A percentile compares a stretch with the other conserved stretches of the same genome.
These are phyloP conservation scores for Colletotrichum sidae DNA, from an alignment of 2,329 filamentous ascomycete genomes.

Conservation along the genomic window DNA sequence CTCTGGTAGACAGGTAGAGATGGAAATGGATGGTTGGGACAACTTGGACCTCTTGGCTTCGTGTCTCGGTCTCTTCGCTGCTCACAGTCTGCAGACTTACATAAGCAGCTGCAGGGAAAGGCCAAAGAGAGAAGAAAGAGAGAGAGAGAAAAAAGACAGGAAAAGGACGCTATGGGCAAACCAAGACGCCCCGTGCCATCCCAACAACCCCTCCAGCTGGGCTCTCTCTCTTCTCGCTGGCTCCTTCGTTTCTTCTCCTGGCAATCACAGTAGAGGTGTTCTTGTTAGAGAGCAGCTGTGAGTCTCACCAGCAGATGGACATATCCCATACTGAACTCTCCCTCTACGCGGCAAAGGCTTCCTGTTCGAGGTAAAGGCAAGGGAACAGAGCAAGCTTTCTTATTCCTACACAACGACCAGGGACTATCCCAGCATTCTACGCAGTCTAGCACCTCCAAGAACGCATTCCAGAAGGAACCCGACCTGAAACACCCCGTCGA, in stretches of 20 bases:
- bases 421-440: too few relatives aligned
- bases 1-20: neutral
- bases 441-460: neutral
- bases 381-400: too few relatives aligned
- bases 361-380: too few relatives aligned
- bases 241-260: too few relatives aligned
- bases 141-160: neutral
- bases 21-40: neutral
- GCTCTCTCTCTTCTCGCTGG: neutral
- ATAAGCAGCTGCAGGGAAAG: conserved; percentile 9
- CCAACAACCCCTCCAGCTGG: neutral
- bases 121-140: too few relatives aligned
- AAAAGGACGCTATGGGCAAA: conserved; percentile 8
- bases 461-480: conserved; percentile 28
- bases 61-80: too few relatives aligned
- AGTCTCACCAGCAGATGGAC: too few relatives aligned
- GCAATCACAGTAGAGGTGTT: too few relatives aligned
- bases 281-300: too few relatives aligned
- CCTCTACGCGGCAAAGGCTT: too few relatives aligned
- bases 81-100: neutral
- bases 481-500: conserved; percentile 30
- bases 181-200: conserved; percentile 15
- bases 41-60: too few relatives aligned
- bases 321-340: too few relatives aligned
- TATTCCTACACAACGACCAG: fast-evolving